These are phyloP conservation scores for Batrachochytrium dendrobatidis DNA, from an alignment of 371 early-diverging fungal genomes.

Conservation along the genomic window DNA sequence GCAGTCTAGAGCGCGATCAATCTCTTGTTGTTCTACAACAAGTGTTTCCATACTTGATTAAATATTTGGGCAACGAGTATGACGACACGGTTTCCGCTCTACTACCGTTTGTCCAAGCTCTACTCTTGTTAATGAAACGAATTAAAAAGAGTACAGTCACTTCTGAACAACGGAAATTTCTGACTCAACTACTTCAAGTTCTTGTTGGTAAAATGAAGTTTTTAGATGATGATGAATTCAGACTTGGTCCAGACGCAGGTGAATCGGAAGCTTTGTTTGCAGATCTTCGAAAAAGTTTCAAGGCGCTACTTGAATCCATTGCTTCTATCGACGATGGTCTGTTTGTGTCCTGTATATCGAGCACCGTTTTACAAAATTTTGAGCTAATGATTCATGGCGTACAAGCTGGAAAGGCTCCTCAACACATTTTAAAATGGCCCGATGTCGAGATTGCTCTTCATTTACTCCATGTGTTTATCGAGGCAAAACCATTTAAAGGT, in stretches of 20 bases:
- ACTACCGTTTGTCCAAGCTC: conserved; percentile 40
- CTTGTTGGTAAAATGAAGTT: conserved; percentile 84
- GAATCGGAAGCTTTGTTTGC: conserved; percentile 72
- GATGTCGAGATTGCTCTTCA: conserved; percentile 77
- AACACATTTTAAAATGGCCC: conserved; percentile 48
- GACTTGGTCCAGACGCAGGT: conserved; percentile 67
- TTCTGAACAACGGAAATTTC: conserved; percentile 15
- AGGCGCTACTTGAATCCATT: conserved; percentile 64
- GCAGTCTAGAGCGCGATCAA: conserved; percentile 5
- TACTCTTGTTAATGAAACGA: conserved; percentile 21
- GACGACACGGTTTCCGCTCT: conserved; percentile 75
- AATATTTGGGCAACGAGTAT: conserved; percentile 68
- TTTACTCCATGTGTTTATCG: conserved; percentile 67
- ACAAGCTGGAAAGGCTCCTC: conserved; percentile 9
- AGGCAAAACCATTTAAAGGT: conserved; percentile 20
- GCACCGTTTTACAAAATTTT: conserved; percentile 15
- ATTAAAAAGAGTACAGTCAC: conserved; percentile 10
- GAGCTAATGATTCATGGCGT: conserved; percentile 7
- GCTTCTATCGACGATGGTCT: conserved; percentile 53
- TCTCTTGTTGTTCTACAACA: neutral
- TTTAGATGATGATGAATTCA: conserved; percentile 65
- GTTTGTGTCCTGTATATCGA: conserved; percentile 17
- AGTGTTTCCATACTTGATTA: conserved; percentile 58
- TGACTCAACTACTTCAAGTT: conserved; percentile 57
- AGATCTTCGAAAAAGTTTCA: conserved; percentile 70